Evolutionary conservation across 768 basidiomycete species (phyloP).

Genomic region (Peribolospora baueri): DNA sequence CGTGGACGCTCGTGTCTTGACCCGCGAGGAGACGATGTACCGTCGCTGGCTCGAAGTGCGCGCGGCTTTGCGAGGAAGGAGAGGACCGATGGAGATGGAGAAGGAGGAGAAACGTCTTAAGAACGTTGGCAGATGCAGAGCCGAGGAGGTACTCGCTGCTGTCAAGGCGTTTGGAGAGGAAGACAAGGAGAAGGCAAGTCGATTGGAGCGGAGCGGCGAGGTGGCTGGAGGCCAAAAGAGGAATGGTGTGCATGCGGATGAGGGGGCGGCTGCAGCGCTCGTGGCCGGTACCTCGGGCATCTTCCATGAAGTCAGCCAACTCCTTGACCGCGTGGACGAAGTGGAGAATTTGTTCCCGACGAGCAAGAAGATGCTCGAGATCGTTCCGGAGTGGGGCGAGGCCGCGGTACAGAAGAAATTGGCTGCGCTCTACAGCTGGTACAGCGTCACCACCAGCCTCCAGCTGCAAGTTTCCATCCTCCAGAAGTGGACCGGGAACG

Average conservation of each 20-base stretch:
- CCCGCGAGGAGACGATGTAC: conserved; percentile 20
- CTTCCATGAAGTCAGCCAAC: no score
- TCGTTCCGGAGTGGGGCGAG: no score
- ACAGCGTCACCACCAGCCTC: conserved; percentile 62
- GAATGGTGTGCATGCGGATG: no score
- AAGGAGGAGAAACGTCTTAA: no score
- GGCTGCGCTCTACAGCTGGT: conserved; percentile 79
- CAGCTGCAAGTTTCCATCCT: conserved; percentile 54
- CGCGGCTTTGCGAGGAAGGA: conserved; percentile 55
- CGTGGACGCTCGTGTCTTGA: conserved; percentile 3
- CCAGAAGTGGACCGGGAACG: conserved; percentile 81
- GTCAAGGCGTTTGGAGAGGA: no score
- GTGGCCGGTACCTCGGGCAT: no score
- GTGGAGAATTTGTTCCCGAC: conserved; percentile 14
- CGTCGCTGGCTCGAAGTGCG: conserved; percentile 76
- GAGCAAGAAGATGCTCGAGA: not conserved
- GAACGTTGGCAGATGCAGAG: no score
- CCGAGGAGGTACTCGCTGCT: no score
- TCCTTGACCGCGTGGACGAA: conserved; percentile 5
- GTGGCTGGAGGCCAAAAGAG: no score
- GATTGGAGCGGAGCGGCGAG: no score
- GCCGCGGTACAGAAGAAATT: conserved; percentile 49
- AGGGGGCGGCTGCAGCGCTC: no score
- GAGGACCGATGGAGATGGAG: conserved; percentile 25
- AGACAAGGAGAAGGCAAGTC: no score